Conservation (phyloP, 176 grass and related monocot genomes). For the Avena sativa region DNA sequence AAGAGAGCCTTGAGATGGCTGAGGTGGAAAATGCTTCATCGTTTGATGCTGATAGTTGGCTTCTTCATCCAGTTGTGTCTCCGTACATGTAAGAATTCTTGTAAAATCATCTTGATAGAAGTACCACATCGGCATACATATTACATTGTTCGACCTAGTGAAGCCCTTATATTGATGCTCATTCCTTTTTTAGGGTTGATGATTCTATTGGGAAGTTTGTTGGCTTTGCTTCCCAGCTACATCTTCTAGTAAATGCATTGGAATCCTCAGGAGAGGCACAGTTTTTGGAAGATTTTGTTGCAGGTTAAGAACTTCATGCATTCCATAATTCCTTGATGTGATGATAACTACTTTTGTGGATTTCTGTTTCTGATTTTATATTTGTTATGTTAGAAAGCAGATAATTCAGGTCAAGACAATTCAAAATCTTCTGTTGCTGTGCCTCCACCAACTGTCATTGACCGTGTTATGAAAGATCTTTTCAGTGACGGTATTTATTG, state of each 20-base stretch:
- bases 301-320: conserved; percentile 72
- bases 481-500: conserved; percentile 78
- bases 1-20: conserved; percentile 96
- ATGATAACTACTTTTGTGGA: conserved; percentile 6
- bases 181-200: conserved; percentile 67
- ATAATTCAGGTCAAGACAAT: conserved; percentile 78
- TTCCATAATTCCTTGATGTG: not conserved
- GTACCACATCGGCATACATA: not conserved
- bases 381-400: conserved; percentile 81
- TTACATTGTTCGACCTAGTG: conserved; percentile 33
- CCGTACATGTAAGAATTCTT: conserved; percentile 69
- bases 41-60: conserved; percentile 90
- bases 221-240: conserved; percentile 91
- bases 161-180: conserved; percentile 23
- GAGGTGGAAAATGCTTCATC: conserved; percentile 94
- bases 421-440: conserved; percentile 67
- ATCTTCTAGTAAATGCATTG: conserved; percentile 79
- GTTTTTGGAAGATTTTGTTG: conserved; percentile 91
- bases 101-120: conserved; percentile 35
- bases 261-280: conserved; percentile 71
- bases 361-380: conserved; percentile 67
- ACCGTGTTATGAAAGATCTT: conserved; percentile 94
- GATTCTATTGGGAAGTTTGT: conserved; percentile 91
- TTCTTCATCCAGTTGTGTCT: conserved; percentile 77
- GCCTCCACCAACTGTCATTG: conserved; percentile 87